Base-by-base conservation (phyloP, 768 basidiomycete genomes). In the Tricholomella constricta region DNA sequence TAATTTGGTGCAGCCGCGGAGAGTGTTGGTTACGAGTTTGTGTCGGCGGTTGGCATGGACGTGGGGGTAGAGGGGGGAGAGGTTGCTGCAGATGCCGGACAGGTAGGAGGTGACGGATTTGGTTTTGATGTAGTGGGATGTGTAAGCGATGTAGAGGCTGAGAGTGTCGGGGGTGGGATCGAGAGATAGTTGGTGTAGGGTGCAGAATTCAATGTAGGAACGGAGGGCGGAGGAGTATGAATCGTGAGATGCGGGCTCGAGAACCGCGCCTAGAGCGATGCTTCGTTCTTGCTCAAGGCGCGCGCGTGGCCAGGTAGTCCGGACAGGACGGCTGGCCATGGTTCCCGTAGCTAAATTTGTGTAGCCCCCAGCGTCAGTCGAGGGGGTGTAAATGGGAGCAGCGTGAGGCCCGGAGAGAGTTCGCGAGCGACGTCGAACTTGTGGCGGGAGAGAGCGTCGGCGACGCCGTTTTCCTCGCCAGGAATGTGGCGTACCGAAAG, bases 121-220 rank as follows among this genome's bases (percentile, higher is more conserved):
- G 0, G 75, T 72, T 32, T 69, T 57, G 44, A 78, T 74, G 52
- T 72, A 67, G 25, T 61, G 58, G 3, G 48, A 70, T 65, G 72
- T 73, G 58, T 60, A 77, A 0, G 68, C 65, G 4, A 62, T 58
- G 53, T 55, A 78, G 25, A 71, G 1, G 73, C n/a, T n/a, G n/a
- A n/a, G n/a, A n/a, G n/a, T n/a, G n/a, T n/a, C n/a, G n/a, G n/a
- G n/a, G n/a, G n/a, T 75, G 0, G 76, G 78, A 0, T 72, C 62
- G 14, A 72, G 25, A 6, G 73, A 63, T 11, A 75, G 57, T 2
- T 64, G 6, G 48, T 78, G 74, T 0, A 54, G 1, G 0, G 51
- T 19, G 35, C 64, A 64, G 56, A 78, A 78, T 0, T 61, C n/a
- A n/a, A n/a, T n/a, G n/a, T 56, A 9, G 75, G 22, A 37, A 76